phyloP scores from a whole-genome alignment of 2,329 filamentous ascomycete genomes.

The Helicocarpus griseus region DNA sequence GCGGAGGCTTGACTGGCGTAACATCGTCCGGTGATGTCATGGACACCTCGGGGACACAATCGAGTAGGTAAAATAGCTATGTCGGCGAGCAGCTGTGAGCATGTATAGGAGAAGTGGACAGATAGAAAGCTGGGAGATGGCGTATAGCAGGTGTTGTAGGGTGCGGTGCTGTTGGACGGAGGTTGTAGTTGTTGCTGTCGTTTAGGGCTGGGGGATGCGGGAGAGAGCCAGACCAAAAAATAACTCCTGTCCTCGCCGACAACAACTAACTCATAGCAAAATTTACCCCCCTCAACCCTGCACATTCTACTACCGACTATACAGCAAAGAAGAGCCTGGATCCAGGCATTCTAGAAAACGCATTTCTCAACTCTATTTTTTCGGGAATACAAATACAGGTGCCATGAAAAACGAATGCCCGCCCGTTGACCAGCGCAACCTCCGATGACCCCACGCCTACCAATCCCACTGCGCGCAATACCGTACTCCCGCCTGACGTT shows the following conservation, averaged over 20 bases:
- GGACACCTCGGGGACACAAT: slow-evolving; percentile 30
- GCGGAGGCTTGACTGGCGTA: slow-evolving; percentile 56
- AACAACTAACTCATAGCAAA: too few relatives aligned
- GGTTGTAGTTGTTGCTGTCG: neutral
- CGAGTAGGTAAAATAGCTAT: neutral
- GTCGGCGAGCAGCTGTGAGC: slow-evolving; percentile 3
- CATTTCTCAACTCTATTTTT: neutral
- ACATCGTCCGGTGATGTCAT: slow-evolving; percentile 62
- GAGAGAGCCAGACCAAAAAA: neutral
- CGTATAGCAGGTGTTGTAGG: neutral
- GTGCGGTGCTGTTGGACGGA: neutral
- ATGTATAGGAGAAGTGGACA: neutral
- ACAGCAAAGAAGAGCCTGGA: neutral
- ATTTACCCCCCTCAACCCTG: too few relatives aligned
- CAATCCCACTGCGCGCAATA: neutral
- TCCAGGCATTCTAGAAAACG: neutral
- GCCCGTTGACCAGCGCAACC: neutral
- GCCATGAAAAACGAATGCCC: neutral
- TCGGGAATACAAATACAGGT: neutral
- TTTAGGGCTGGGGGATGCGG: neutral
- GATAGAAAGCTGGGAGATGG: neutral
- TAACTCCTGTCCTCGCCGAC: neutral
- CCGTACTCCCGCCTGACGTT: neutral
- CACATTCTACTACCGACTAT: neutral
- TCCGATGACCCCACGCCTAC: slow-evolving; percentile 1